phyloP scores from a whole-genome alignment of 176 grass and related monocot genomes.

The Carex cristatella region DNA sequence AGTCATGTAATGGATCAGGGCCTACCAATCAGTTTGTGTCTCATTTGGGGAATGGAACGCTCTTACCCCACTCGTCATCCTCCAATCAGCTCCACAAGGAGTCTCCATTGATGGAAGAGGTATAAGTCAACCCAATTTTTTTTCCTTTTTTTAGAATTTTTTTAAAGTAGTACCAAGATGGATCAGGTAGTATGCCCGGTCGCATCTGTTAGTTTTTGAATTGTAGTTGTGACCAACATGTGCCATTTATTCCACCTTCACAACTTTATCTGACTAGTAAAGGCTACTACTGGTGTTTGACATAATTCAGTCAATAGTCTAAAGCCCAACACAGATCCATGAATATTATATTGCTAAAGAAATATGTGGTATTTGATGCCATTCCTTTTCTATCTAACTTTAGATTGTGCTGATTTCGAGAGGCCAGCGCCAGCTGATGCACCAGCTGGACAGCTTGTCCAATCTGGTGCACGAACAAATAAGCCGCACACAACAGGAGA shows the following conservation, averaged over 20 bases:
- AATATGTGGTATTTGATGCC: background rate
- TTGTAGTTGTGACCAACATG: background rate
- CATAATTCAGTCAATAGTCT: background rate
- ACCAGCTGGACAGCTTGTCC: conserved; percentile 76
- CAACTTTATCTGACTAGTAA: background rate
- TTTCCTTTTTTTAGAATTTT: background rate
- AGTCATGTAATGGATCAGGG: conserved; percentile 76
- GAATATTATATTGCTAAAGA: background rate
- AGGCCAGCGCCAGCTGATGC: conserved; percentile 80
- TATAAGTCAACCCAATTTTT: conserved; percentile 8
- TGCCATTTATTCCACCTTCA: background rate
- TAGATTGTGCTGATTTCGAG: conserved; percentile 65
- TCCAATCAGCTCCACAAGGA: conserved; percentile 77
- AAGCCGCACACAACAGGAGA: conserved; percentile 34
- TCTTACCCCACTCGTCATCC: conserved; percentile 70
- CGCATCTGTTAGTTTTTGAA: background rate
- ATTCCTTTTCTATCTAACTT: conserved; percentile 12
- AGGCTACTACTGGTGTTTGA: background rate
- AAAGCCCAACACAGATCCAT: background rate
- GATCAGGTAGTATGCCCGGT: background rate
- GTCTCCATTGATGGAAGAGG: conserved; percentile 82
- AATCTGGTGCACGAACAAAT: conserved; percentile 68
- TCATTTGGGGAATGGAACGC: conserved; percentile 74
- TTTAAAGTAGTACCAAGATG: background rate
- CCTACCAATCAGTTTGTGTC: conserved; percentile 89